These are phyloP conservation scores for Huntiella omanensis DNA, from an alignment of 2,329 filamentous ascomycete species.

Conservation along the genomic window DNA sequence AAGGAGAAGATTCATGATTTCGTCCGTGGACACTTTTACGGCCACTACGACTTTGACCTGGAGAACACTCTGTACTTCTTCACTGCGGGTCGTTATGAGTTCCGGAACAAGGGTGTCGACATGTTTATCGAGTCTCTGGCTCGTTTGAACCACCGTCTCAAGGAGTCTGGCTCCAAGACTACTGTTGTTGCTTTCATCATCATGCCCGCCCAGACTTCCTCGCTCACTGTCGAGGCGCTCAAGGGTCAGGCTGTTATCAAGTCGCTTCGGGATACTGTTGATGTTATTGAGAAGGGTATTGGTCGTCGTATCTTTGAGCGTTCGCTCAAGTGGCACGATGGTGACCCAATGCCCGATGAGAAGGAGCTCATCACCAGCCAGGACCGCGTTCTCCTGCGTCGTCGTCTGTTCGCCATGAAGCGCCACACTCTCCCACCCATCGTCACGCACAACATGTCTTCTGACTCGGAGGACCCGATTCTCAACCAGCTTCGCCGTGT, in stretches of 20 bases:
- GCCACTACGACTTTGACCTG: constrained; percentile 90
- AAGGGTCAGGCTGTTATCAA: constrained; percentile 97
- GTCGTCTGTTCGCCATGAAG: constrained; percentile 93
- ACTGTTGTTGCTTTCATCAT: constrained; percentile 97
- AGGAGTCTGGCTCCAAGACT: constrained; percentile 66
- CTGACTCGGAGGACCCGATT: constrained; percentile 82
- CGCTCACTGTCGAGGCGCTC: constrained; percentile 82
- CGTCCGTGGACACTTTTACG: constrained; percentile 93
- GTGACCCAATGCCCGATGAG: constrained; percentile 81
- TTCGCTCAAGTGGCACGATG: constrained; percentile 87
- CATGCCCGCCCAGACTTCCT: constrained; percentile 93
- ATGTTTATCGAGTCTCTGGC: constrained; percentile 98
- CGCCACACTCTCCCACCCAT: constrained; percentile 76
- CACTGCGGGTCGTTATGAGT: constrained; percentile 92
- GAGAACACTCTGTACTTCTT: constrained; percentile 98
- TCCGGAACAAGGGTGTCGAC: constrained; percentile 94
- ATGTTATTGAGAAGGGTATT: constrained; percentile 81
- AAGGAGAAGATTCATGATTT: constrained; percentile 99
- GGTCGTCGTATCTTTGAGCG: constrained; percentile 89
- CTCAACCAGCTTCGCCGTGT: constrained; percentile 91
- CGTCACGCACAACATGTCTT: constrained; percentile 97
- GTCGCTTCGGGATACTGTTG: constrained; percentile 78
- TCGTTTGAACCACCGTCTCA: constrained; percentile 82
- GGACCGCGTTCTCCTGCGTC: constrained; percentile 79
- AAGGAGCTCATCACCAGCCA: constrained; percentile 86